Percentiles rank a stretch among this genome's conserved stretches.
Evolutionary conservation across 257 asterid species (phyloP).

Genomic region (Phtheirospermum japonicum): DNA sequence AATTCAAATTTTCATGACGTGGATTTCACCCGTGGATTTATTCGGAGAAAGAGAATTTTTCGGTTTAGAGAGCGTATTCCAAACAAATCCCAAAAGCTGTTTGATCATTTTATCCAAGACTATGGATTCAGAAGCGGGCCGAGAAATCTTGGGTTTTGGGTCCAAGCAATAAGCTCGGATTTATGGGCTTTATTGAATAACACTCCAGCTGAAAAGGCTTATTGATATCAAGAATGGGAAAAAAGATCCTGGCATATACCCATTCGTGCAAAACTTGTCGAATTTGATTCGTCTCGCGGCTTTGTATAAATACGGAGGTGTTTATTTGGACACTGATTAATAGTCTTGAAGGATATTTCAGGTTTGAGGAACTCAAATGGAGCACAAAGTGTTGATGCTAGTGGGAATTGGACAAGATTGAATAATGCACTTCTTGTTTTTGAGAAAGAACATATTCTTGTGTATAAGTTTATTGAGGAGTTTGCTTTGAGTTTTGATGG

Average conservation of each 20-base stretch:
- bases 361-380: constrained; percentile 57
- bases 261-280: constrained; percentile 61
- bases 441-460: constrained; percentile 53
- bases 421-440: constrained; percentile 65
- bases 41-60: constrained; percentile 46
- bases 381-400: constrained; percentile 46
- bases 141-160: constrained; percentile 35
- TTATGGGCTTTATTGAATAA: constrained; percentile 34
- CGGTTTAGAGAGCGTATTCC: constrained; percentile 51
- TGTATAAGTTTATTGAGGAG: constrained; percentile 63
- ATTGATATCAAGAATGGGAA: constrained; percentile 45
- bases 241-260: constrained; percentile 51
- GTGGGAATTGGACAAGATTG: constrained; percentile 67
- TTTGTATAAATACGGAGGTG: constrained; percentile 64
- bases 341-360: constrained; percentile 53
- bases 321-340: constrained; percentile 63
- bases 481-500: constrained; percentile 63
- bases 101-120: constrained; percentile 50
- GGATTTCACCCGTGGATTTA: constrained; percentile 35
- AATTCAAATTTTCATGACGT: constrained; percentile 54
- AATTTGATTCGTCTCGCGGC: constrained; percentile 63
- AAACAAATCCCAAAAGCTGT: constrained; percentile 48
- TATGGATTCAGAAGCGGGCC: constrained; percentile 52
- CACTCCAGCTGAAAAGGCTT: constrained; percentile 58
- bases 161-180: constrained; percentile 44